These are phyloP conservation scores for Colletotrichum musicola DNA, from an alignment of 2,329 filamentous ascomycete species.

Conservation along the genomic window DNA sequence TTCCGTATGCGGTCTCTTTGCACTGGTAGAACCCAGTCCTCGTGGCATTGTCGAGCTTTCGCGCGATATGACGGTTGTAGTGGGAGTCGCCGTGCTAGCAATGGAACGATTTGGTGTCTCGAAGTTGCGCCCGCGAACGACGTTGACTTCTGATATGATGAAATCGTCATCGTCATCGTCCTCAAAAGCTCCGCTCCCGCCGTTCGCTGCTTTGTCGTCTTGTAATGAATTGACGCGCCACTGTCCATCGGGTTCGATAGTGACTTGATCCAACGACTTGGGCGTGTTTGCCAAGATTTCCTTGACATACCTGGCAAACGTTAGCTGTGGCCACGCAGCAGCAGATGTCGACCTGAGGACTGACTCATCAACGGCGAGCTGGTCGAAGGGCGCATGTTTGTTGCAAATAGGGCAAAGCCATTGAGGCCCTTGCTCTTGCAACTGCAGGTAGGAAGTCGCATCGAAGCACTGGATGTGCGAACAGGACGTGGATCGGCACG, in stretches of 20 bases:
- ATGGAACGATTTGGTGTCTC: constrained; percentile 53
- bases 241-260: constrained; percentile 86
- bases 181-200: constrained; percentile 44
- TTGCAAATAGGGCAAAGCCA: constrained; percentile 98
- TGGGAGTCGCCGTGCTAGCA: constrained; percentile 53
- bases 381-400: constrained; percentile 83
- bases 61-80: constrained; percentile 51
- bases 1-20: constrained; percentile 63
- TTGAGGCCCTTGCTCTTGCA: constrained; percentile 96
- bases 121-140: constrained; percentile 48
- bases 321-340: constrained; percentile 37
- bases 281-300: constrained; percentile 85
- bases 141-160: constrained; percentile 59
- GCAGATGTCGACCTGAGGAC: constrained; percentile 45
- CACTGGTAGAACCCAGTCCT: constrained; percentile 50
- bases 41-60: constrained; percentile 54
- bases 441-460: constrained; percentile 88
- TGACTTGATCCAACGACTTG: constrained; percentile 82
- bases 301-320: constrained; percentile 74
- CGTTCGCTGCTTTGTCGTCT: constrained; percentile 42
- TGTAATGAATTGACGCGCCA: constrained; percentile 69
- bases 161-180: constrained; percentile 62
- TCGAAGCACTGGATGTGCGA: constrained; percentile 96
- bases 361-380: constrained; percentile 88
- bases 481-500: constrained; percentile 84